Base-by-base conservation (phyloP, 1,284 basidiomycete species). In the Ganoderma leucocontextum region DNA sequence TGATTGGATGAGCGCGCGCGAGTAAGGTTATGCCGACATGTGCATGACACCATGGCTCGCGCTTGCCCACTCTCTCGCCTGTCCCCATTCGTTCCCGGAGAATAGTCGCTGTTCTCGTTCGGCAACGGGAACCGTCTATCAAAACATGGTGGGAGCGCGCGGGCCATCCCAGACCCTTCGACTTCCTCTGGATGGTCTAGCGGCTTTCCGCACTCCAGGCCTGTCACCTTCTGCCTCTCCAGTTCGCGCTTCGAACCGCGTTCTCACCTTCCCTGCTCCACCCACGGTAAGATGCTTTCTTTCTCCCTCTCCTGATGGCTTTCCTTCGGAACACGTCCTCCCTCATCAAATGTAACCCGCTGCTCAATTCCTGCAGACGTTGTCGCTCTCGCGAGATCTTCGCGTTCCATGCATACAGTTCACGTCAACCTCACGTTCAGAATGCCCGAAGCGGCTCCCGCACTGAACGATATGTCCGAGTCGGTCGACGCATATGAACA, bases 41-140 rank as follows among this genome's bases (percentile, higher is more conserved):
- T 60, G 64, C 29, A 42, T 63, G 35, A 59, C 57, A 25, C 68
- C 36, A 39, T 52, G 62, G 29, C 55, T 47, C 52, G 62, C 62
- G 62, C 59, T 52, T 8, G 33, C 47, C n/a, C 12, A 49, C 52
- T 42, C 35, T 39, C 62, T 41, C 49, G 57, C 19, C 47, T 60
- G 47, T 19, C 60, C 53, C 44, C 63, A 68, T 67, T 70, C 69
- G 69, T 63, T 60, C 62, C 55, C 71, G 71, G 71, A 60, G 47
- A 72, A 72, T 67, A 65, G 41, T 72, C 71, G 71, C 71, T 65
- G 55, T 70, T 65, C 66, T 59, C 35, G 58, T 47, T 63, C 64
- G 64, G 67, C 67, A 68, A n/a, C 47, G 33, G 60, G 62, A 60
- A 44, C 65, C 53, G 63, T 68, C 63, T 49, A 64, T 69, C 65